Evolutionary conservation across 106 monocot genomes (phyloP).

Genomic region (Vanilla planifolia): DNA sequence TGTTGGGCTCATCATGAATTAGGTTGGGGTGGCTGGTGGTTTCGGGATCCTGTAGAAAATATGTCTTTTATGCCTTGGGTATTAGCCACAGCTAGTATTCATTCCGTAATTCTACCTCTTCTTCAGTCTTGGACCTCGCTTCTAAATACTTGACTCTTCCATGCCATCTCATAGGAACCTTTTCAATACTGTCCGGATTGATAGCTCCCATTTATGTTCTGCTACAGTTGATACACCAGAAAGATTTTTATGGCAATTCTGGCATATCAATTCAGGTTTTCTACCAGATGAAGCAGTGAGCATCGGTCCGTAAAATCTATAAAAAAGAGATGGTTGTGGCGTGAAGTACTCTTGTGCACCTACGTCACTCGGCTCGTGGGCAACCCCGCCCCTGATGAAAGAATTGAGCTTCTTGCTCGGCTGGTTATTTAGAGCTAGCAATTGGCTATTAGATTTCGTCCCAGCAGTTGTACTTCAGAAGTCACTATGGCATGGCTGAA

Average conservation of each 20-base stretch:
- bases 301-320: not conserved
- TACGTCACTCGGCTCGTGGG: conserved; percentile 4
- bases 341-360: conserved; percentile 18
- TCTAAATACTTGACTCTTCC: too few relatives aligned
- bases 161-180: too few relatives aligned
- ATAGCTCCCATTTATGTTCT: conserved; percentile 2
- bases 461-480: conserved; percentile 8
- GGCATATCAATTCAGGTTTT: not conserved
- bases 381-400: not conserved
- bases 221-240: too few relatives aligned
- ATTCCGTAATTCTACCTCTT: not conserved
- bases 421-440: not conserved
- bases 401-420: not conserved
- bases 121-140: not conserved
- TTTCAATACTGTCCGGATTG: conserved; percentile 9
- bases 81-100: not conserved
- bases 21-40: not conserved
- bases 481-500: conserved; percentile 13
- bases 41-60: not conserved
- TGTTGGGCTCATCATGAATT: not conserved
- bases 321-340: conserved; percentile 13
- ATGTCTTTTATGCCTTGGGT: not conserved
- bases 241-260: too few relatives aligned
- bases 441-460: too few relatives aligned
- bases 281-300: not conserved